Conservation (phyloP, 495 filamentous ascomycete genomes). For the Neurospora intermedia region DNA sequence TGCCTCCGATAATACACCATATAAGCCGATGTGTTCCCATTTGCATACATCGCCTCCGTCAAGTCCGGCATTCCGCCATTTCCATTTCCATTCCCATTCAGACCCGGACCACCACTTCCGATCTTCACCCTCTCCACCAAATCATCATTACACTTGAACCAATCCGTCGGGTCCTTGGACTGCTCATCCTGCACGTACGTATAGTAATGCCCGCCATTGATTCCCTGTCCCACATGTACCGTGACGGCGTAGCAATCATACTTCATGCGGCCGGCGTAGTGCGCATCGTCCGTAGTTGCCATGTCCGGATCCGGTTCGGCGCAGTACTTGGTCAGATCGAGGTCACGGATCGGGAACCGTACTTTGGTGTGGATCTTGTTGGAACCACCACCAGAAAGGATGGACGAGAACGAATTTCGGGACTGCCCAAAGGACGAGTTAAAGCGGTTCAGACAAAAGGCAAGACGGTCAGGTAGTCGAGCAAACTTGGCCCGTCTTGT, state of each 20-base stretch:
- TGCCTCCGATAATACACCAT: conserved; percentile 20
- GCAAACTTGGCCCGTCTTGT: conserved; percentile 19
- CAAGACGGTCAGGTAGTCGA: conserved; percentile 25
- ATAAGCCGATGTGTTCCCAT: conserved; percentile 14
- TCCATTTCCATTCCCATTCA: conserved; percentile 7
- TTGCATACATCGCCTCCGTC: conserved; percentile 15
- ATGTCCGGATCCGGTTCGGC: conserved; percentile 11
- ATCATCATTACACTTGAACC: conserved; percentile 26
- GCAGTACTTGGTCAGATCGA: conserved; percentile 26
- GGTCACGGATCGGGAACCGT: conserved; percentile 23
- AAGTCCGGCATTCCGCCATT: background rate
- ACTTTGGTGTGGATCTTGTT: conserved; percentile 20
- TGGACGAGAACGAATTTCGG: background rate
- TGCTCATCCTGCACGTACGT: conserved; percentile 24
- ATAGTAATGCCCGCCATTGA: conserved; percentile 35
- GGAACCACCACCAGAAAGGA: background rate
- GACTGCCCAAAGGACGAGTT: background rate
- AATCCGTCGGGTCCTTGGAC: conserved; percentile 16
- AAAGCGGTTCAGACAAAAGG: conserved; percentile 22
- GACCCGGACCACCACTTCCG: background rate
- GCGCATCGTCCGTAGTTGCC: conserved; percentile 7
- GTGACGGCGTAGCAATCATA: conserved; percentile 41
- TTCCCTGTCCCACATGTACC: conserved; percentile 18
- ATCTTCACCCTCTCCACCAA: conserved; percentile 19
- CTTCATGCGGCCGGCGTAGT: conserved; percentile 14